These are phyloP conservation scores for Rhodomyrtus tomentosa DNA, from an alignment of 345 rosid species.

Conservation along the genomic window DNA sequence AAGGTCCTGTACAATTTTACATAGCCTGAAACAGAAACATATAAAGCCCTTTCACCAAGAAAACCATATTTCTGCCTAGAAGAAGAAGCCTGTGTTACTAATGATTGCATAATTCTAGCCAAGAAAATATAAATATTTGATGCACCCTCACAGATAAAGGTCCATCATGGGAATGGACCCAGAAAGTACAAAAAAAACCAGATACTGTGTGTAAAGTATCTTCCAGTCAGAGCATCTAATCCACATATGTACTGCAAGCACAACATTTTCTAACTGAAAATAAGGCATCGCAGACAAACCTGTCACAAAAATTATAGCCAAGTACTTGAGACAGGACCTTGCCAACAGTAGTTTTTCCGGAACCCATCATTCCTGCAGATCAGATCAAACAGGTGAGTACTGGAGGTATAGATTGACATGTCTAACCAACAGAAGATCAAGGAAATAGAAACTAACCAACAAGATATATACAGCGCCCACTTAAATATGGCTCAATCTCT, in stretches of 20 bases:
- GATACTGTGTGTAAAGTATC: neutral
- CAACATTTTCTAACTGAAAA: neutral
- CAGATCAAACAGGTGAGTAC: neutral
- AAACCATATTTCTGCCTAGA: neutral
- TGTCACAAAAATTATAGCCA: conserved; percentile 62
- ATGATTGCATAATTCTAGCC: neutral
- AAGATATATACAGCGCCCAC: conserved; percentile 75
- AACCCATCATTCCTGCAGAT: conserved; percentile 90
- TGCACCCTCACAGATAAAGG: neutral
- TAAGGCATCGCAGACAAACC: conserved; percentile 30
- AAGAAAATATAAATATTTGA: neutral
- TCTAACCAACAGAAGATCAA: neutral
- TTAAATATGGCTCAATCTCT: conserved; percentile 61
- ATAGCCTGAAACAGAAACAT: neutral
- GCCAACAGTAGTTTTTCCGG: conserved; percentile 94
- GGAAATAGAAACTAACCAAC: conserved; percentile 63
- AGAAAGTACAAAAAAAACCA: too few relatives aligned
- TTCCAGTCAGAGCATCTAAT: neutral
- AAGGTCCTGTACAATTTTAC: neutral
- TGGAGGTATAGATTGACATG: neutral
- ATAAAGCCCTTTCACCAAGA: neutral
- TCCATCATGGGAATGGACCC: neutral
- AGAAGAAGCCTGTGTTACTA: neutral
- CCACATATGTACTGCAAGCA: neutral
- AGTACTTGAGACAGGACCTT: conserved; percentile 66